Evolutionary conservation across 768 basidiomycete genomes (phyloP).

Genomic region (Naganishia friedmannii): DNA sequence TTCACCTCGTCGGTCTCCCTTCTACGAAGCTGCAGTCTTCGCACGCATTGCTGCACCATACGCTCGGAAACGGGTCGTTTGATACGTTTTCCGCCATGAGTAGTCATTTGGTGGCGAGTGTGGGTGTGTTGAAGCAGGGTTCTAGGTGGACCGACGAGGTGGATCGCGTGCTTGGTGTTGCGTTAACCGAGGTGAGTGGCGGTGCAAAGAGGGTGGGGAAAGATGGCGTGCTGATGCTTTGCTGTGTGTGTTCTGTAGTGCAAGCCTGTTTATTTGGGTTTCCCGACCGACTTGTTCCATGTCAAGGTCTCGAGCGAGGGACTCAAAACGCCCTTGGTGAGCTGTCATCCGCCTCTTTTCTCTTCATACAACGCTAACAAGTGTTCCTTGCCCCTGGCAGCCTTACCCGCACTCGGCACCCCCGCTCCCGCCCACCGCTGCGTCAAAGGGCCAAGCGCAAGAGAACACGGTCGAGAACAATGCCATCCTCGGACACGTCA

Average conservation of each 20-base stretch:
- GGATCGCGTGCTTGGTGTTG: constrained; percentile 68
- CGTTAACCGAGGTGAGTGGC: constrained; percentile 41
- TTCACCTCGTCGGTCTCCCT: constrained; percentile 83
- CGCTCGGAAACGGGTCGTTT: constrained; percentile 78
- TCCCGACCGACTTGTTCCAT: constrained; percentile 79
- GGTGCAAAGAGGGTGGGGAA: too few relatives aligned
- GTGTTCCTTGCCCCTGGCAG: constrained; percentile 21
- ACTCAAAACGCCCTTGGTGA: constrained; percentile 59
- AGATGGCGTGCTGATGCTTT: neutral
- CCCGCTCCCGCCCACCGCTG: constrained; percentile 32
- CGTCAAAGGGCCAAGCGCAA: too few relatives aligned
- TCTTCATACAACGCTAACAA: too few relatives aligned
- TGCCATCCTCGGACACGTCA: constrained; percentile 60
- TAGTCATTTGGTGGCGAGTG: constrained; percentile 69
- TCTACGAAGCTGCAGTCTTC: constrained; percentile 64
- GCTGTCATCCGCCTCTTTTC: neutral
- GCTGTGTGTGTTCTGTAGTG: constrained; percentile 55
- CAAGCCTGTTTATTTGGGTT: constrained; percentile 79
- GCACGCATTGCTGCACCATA: constrained; percentile 78
- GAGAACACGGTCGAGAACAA: constrained; percentile 23
- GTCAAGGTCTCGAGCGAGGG: constrained; percentile 65
- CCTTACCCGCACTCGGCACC: constrained; percentile 49
- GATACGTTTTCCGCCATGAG: constrained; percentile 76
- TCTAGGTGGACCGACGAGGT: constrained; percentile 62
- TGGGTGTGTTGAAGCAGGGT: constrained; percentile 61